phyloP scores from a whole-genome alignment of 768 basidiomycete species.

The Holtermannia corniformis region DNA sequence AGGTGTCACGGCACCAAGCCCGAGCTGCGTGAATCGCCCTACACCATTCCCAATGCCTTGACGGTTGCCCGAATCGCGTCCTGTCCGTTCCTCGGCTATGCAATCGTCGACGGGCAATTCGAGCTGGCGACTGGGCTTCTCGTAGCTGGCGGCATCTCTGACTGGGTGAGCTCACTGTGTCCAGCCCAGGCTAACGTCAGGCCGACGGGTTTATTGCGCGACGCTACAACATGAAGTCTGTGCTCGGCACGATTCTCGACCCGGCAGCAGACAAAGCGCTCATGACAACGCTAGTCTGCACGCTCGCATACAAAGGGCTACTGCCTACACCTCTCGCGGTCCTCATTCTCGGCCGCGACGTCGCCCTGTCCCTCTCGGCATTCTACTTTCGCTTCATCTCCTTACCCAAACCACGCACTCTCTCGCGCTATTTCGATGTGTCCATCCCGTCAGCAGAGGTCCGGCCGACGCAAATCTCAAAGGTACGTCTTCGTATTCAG shows the following conservation, averaged over 20 bases:
- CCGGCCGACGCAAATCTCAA: constrained; percentile 84
- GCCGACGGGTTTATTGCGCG: constrained; percentile 86
- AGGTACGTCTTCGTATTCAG: constrained; percentile 46
- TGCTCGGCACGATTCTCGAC: constrained; percentile 91
- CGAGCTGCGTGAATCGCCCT: constrained; percentile 45
- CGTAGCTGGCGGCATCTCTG: constrained; percentile 84
- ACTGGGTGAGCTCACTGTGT: constrained; percentile 56
- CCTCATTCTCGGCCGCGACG: constrained; percentile 81
- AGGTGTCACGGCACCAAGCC: too few species aligned
- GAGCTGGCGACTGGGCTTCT: constrained; percentile 70
- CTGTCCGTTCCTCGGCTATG: constrained; percentile 86
- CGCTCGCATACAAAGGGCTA: constrained; percentile 70
- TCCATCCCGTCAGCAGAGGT: constrained; percentile 93
- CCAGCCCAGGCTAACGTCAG: constrained; percentile 44
- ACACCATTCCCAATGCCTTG: constrained; percentile 84
- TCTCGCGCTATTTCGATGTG: constrained; percentile 89
- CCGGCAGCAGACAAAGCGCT: constrained; percentile 94
- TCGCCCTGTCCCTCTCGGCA: constrained; percentile 72
- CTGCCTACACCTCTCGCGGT: constrained; percentile 80
- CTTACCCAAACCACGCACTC: constrained; percentile 61
- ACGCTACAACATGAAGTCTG: constrained; percentile 71
- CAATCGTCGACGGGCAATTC: constrained; percentile 72
- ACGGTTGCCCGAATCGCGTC: constrained; percentile 78
- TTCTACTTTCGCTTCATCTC: constrained; percentile 85
- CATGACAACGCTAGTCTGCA: constrained; percentile 85